Base-by-base conservation (phyloP, 331 rosid species). In the Cydonia oblonga region DNA sequence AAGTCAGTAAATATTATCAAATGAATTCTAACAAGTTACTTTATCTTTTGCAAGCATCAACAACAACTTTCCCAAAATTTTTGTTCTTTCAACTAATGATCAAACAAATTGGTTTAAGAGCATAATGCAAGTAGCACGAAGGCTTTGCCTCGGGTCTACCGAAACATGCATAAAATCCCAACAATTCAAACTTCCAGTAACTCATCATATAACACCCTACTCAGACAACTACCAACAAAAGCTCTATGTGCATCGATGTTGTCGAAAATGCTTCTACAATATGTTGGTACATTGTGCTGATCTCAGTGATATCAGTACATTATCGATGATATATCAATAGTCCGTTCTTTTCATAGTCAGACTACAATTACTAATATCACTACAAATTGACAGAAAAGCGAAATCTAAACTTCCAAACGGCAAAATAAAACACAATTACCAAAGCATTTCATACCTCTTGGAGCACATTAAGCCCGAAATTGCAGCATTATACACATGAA, bases 401-500 rank as follows among this genome's bases (percentile, higher is more conserved):
- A 64, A n/a, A 58, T 59, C 9, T 11, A 11, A 62, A 64, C 24
- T 5, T 46, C 18, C 1, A 66, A 33, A 60, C 25, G 62, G 70
- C 66, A 74, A 44, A 78, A 65, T 42, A 76, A 18, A 49, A 58
- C 38, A 66, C 22, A 52, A 52, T 16, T 10, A 16, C 20, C 65
- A 54, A 54, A 64, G 38, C 72, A 81, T 23, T 44, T 1, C 70
- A 33, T 81, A 92, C 98, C 98, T 88, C 69, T 71, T 78, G 42
- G 90, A 42, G 77, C 51, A 72, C 75, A 86, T 57, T 44, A 93
- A 92, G 3, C 97, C 96, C 38, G 90, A 91, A 79, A 87, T 82
- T n/a, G 92, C 84, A 8, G 96, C 87, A 77, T 93, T 90, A 68
- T 89, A 93, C 26, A 90, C 91, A 82, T 76, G 84, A 81, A 86